A percentile compares a stretch with the other conserved stretches of the same genome.
phyloP scores from a whole-genome alignment of 1,284 basidiomycete species.

The Apiotrichum brassicae region DNA sequence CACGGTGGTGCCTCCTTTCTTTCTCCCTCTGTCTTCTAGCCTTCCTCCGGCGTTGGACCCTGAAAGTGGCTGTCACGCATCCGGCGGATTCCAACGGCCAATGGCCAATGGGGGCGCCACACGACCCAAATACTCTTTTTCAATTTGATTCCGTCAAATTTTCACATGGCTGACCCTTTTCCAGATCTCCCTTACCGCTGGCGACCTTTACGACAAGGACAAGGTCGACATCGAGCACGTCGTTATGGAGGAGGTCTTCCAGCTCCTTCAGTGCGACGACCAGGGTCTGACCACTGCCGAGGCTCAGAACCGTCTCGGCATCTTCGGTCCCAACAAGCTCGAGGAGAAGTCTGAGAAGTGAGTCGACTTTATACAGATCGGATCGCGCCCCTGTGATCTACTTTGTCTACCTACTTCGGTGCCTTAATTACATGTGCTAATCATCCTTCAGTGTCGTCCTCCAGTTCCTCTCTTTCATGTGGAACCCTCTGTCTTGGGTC shows the following conservation, averaged over 20 bases:
- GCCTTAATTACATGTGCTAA: too few species aligned
- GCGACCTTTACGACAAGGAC: constrained; percentile 89
- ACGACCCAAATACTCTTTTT: too few species aligned
- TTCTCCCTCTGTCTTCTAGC: too few species aligned
- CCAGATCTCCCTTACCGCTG: constrained; percentile 44
- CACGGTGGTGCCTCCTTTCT: too few species aligned
- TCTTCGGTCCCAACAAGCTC: constrained; percentile 96
- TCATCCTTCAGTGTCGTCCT: too few species aligned
- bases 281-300: constrained; percentile 71
- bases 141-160: not conserved
- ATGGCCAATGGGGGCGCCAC: too few species aligned
- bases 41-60: too few species aligned
- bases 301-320: constrained; percentile 74
- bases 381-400: too few species aligned
- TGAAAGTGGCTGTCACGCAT: too few species aligned
- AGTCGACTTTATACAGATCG: too few species aligned
- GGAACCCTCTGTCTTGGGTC: constrained; percentile 98
- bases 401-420: too few species aligned
- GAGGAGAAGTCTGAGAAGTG: constrained; percentile 87
- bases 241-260: constrained; percentile 94
- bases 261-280: constrained; percentile 77
- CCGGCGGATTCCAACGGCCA: too few species aligned
- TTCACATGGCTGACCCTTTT: not conserved
- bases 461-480: constrained; percentile 94
- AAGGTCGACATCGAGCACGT: constrained; percentile 98